phyloP scores from a whole-genome alignment of 257 asterid genomes.

The Gentiana straminea region DNA sequence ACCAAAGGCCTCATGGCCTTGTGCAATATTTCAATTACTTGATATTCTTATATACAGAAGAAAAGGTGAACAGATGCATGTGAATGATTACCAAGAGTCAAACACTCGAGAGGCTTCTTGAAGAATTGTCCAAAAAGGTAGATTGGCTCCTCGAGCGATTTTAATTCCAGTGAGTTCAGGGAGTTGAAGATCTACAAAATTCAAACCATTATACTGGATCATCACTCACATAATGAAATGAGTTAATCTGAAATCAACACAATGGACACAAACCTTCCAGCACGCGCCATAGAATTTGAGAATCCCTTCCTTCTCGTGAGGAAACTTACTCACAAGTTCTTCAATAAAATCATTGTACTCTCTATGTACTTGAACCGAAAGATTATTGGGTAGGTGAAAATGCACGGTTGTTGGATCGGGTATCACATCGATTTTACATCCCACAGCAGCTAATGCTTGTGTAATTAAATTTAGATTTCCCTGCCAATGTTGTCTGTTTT shows the following conservation, averaged over 20 bases:
- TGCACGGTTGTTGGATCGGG: constrained; percentile 98
- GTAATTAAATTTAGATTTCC: constrained; percentile 95
- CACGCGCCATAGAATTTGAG: constrained; percentile 71
- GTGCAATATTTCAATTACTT: no score
- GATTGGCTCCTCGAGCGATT: constrained; percentile 92
- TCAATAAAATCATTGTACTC: constrained; percentile 61
- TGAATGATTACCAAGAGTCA: constrained; percentile 68
- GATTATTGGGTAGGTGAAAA: constrained; percentile 78
- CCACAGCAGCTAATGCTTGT: constrained; percentile 90
- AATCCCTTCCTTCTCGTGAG: constrained; percentile 86
- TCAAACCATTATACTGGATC: constrained; percentile 25
- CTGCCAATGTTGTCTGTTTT: constrained; percentile 22
- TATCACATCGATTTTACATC: constrained; percentile 75
- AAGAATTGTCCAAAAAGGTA: constrained; percentile 88
- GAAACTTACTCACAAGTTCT: constrained; percentile 72
- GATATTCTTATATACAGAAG: no score
- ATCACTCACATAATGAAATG: constrained; percentile 4
- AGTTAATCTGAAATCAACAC: constrained; percentile 30
- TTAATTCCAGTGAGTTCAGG: constrained; percentile 83
- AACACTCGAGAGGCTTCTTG: constrained; percentile 85
- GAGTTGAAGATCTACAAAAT: constrained; percentile 75
- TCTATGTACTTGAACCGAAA: constrained; percentile 79
- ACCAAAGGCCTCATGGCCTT: no score
- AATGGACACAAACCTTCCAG: constrained; percentile 88
- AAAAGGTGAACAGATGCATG: constrained; percentile 4